A percentile compares a stretch with the other conserved stretches of the same genome.
phyloP scores from a whole-genome alignment of 305 asterid genomes.

The Fraxinus velutina region DNA sequence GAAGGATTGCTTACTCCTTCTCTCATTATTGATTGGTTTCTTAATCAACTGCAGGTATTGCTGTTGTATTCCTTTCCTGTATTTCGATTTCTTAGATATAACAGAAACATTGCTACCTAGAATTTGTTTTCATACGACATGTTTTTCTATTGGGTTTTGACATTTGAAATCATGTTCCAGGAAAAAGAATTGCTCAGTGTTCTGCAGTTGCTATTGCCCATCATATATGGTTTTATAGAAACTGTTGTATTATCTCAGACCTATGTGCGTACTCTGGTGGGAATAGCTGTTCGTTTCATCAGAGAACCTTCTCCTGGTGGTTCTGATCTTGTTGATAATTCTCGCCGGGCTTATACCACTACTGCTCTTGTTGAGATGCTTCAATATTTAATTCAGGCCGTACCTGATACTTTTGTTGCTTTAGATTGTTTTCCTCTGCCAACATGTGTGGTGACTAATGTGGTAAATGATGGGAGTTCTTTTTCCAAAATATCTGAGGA shows the following conservation, averaged over 20 bases:
- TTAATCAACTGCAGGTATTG: slow-evolving; percentile 88
- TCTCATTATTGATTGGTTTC: slow-evolving; percentile 91
- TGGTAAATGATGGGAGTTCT: slow-evolving; percentile 67
- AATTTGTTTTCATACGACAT: background rate
- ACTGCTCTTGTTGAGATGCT: slow-evolving; percentile 98
- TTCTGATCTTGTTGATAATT: slow-evolving; percentile 91
- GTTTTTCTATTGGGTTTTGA: slow-evolving; percentile 14
- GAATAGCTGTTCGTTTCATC: slow-evolving; percentile 70
- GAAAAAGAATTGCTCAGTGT: slow-evolving; percentile 81
- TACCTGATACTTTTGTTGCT: slow-evolving; percentile 95
- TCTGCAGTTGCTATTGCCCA: slow-evolving; percentile 87
- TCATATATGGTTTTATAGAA: slow-evolving; percentile 83
- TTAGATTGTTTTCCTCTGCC: slow-evolving; percentile 93
- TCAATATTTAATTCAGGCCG: slow-evolving; percentile 80
- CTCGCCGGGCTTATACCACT: slow-evolving; percentile 82
- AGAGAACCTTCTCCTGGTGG: slow-evolving; percentile 98
- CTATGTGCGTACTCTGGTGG: slow-evolving; percentile 71
- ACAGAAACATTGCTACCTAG: background rate
- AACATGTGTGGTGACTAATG: slow-evolving; percentile 50
- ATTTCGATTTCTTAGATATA: background rate
- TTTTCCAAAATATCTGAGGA: slow-evolving; percentile 62
- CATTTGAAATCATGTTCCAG: slow-evolving; percentile 43
- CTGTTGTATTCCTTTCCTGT: slow-evolving; percentile 15
- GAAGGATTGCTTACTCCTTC: slow-evolving; percentile 91
- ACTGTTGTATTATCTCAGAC: slow-evolving; percentile 85